Percentiles rank a stretch among this genome's conserved stretches.
phyloP scores from a whole-genome alignment of 352 stramenopile species.

The Phytopythium litorale region DNA sequence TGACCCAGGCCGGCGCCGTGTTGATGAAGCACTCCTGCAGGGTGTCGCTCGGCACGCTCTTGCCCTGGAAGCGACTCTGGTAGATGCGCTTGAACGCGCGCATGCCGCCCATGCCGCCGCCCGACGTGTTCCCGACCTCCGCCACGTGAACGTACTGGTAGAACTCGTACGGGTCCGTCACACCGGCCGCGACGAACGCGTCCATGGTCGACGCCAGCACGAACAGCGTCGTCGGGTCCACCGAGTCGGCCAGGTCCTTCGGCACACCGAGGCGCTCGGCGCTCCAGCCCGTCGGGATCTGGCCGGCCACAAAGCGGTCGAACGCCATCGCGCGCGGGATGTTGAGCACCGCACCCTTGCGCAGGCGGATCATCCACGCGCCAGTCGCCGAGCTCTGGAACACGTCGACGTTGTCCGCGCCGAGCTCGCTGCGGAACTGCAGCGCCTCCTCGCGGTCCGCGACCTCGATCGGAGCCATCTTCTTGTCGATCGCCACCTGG shows the following conservation, averaged over 20 bases:
- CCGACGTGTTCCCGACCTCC: constrained; percentile 83
- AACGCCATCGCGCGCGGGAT: constrained; percentile 80
- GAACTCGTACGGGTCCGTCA: constrained; percentile 90
- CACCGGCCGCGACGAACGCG: constrained; percentile 66
- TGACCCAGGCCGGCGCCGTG: constrained; percentile 85
- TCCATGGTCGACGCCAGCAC: constrained; percentile 76
- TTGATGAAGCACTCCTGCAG: constrained; percentile 89
- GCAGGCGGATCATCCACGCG: constrained; percentile 81
- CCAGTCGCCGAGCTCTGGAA: constrained; percentile 57
- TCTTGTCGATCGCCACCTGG: constrained; percentile 87
- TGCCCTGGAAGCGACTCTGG: constrained; percentile 59
- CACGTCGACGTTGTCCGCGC: constrained; percentile 81
- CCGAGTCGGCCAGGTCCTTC: constrained; percentile 69
- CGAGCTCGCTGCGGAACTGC: constrained; percentile 73
- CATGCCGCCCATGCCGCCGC: constrained; percentile 82
- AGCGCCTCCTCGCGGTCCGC: constrained; percentile 79
- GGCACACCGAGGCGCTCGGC: constrained; percentile 75
- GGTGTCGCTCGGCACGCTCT: constrained; percentile 70
- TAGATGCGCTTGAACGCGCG: constrained; percentile 77
- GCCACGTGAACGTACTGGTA: constrained; percentile 91
- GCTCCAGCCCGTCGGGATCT: constrained; percentile 88
- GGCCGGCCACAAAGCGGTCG: constrained; percentile 82
- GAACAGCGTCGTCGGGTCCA: constrained; percentile 82
- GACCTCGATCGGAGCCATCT: constrained; percentile 86
- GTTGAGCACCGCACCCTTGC: constrained; percentile 77